Evolutionary conservation across 768 basidiomycete species (phyloP).

Genomic region (Tricholoma sp.): DNA sequence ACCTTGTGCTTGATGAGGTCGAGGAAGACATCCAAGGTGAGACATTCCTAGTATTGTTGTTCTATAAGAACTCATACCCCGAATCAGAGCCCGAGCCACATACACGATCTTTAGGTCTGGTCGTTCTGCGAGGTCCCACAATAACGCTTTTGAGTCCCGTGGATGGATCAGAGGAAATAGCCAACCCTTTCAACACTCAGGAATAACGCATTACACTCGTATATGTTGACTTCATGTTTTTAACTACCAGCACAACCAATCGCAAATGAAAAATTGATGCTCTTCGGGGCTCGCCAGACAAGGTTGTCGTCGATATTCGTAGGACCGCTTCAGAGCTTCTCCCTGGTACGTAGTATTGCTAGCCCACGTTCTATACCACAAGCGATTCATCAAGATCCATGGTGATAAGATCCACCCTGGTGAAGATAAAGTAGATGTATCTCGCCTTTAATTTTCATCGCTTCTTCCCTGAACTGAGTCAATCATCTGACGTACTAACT

Average conservation of each 20-base stretch:
- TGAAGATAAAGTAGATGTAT: not conserved
- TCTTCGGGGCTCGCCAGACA: not conserved
- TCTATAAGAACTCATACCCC: not conserved
- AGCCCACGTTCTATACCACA: not conserved
- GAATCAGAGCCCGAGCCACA: constrained; percentile 56
- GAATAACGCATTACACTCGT: constrained; percentile 38
- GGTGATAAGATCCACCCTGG: not conserved
- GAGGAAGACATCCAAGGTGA: constrained; percentile 74
- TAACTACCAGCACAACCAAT: not conserved
- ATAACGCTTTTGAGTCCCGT: constrained; percentile 92
- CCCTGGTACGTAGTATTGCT: not conserved
- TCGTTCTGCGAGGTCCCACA: constrained; percentile 90
- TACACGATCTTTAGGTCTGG: constrained; percentile 70
- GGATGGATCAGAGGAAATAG: constrained; percentile 92
- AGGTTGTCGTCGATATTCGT: not conserved
- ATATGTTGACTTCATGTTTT: not conserved
- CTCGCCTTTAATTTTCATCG: no score
- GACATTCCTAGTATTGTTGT: constrained; percentile 15
- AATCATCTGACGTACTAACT: no score
- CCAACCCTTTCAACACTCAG: constrained; percentile 78
- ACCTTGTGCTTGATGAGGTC: constrained; percentile 95
- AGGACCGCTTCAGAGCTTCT: not conserved
- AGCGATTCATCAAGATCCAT: not conserved
- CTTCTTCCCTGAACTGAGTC: no score
- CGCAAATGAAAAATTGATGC: not conserved